These are phyloP conservation scores for Mrakia frigida DNA, from an alignment of 768 basidiomycete species.

Conservation along the genomic window DNA sequence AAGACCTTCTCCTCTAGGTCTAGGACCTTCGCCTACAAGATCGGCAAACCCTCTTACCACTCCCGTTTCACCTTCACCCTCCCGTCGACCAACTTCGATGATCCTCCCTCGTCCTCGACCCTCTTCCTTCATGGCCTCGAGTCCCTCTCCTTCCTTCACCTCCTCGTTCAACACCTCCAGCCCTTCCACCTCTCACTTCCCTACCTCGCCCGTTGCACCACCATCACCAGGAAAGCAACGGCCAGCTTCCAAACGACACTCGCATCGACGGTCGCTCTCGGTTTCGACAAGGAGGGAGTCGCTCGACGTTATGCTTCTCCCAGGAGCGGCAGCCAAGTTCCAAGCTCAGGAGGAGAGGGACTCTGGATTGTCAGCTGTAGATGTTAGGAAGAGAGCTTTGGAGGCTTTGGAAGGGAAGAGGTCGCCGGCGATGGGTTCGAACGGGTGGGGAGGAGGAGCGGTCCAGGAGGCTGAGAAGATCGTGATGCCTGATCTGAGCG, in stretches of 20 bases:
- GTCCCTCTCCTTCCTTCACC: constrained; percentile 3
- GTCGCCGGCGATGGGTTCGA: neutral
- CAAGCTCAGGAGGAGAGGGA: constrained; percentile 62
- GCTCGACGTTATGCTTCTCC: constrained; percentile 71
- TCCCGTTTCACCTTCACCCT: neutral
- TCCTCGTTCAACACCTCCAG: neutral
- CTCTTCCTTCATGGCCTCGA: constrained; percentile 7
- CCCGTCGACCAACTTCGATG: neutral
- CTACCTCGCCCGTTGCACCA: neutral
- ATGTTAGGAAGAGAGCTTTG: constrained; percentile 72
- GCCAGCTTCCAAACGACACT: constrained; percentile 12
- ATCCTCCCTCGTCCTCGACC: neutral
- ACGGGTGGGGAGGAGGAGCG: constrained; percentile 18
- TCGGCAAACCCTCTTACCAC: neutral
- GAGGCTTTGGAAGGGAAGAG: constrained; percentile 66
- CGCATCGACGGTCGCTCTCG: constrained; percentile 72
- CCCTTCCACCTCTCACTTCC: neutral
- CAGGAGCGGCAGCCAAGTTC: constrained; percentile 60
- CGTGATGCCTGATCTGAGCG: constrained; percentile 30
- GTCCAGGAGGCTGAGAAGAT: constrained; percentile 6
- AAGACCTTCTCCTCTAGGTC: constrained; percentile 12
- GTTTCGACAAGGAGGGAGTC: constrained; percentile 87
- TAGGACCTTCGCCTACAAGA: neutral
- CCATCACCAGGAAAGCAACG: neutral
- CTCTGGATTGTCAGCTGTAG: constrained; percentile 63